Base-by-base conservation (phyloP, 2,329 filamentous ascomycete species). In the Aspergillus sp. region DNA sequence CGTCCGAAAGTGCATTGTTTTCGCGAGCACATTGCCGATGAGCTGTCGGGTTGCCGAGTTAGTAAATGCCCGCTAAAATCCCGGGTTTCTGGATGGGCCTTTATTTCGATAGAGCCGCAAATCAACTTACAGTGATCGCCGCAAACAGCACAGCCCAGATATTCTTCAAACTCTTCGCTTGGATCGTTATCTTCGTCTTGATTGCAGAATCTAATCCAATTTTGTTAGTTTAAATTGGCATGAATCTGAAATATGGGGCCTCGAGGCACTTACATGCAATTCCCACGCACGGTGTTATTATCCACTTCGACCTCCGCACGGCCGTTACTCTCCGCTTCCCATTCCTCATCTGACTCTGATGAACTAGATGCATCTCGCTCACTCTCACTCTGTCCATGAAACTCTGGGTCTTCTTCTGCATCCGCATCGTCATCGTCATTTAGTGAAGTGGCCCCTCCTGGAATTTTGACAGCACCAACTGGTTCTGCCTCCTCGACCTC, bases 1-100 rank as follows among this genome's bases (percentile, higher is more conserved):
- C 83, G 62, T 82, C 76, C 66, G 78, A 79, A 67, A 90, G 77
- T 62, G 85, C 85, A 58, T 84, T 84, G 71, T 86, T 84, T 71
- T 89, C 85, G 70, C 89, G 86, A 58, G 91, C 93, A 77, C 93
- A 97, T 83, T 95, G 89, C 73, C 89, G 87, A 80, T 98, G 93
- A 69, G 92, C 93, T 96, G 79, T 71, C 75, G 73, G 75, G 69
- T 72, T 73, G 75, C 79, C 75, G 79, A 79, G 70, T 73, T 62
- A 72, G 68, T 63, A 19, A 66, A 63, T 54, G 55, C 55, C 62
- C 57, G 56, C 58, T 53, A 67, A 55, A 61, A 58, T 56, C 57
- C 59, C 51, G 62, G 67, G 55, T 55, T 51, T 70, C 52, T 70
- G 70, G 71, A 62, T 67, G 68, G 68, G 67, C 64, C 58, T 60